Conservation (phyloP, 768 basidiomycete genomes). For the Hirschioporus abietinus region DNA sequence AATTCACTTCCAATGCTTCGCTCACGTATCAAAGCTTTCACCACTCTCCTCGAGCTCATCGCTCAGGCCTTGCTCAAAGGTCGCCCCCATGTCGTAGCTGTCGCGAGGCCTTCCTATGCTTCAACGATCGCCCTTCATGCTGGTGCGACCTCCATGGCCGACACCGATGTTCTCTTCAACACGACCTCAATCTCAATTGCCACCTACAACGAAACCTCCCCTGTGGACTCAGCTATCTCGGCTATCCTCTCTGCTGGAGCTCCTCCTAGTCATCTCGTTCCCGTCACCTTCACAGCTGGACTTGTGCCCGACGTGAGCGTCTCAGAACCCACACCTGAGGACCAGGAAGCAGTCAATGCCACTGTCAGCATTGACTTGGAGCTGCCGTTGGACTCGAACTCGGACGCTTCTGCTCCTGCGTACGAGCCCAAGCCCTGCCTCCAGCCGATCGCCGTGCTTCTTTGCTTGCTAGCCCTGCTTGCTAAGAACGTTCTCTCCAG, state of each 20-base stretch:
- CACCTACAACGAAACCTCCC: background rate
- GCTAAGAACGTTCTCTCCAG: background rate
- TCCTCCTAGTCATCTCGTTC: background rate
- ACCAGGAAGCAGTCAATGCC: background rate
- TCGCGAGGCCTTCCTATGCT: background rate
- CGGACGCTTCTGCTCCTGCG: background rate
- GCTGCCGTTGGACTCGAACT: background rate
- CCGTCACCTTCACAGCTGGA: background rate
- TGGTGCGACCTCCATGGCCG: background rate
- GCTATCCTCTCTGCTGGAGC: background rate
- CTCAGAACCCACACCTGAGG: background rate
- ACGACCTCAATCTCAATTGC: background rate
- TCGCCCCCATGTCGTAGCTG: background rate
- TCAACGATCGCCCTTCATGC: background rate
- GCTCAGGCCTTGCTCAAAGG: background rate
- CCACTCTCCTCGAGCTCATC: background rate
- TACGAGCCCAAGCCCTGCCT: background rate
- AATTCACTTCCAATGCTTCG: background rate
- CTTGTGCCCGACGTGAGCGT: background rate
- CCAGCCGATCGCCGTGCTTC: background rate
- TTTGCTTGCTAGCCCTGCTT: background rate
- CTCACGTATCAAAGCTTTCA: background rate
- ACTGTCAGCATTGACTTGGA: background rate
- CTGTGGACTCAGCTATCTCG: background rate
- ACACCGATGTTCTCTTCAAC: background rate